These are phyloP conservation scores for Pisolithus marmoratus DNA, from an alignment of 768 basidiomycete genomes.

Conservation along the genomic window DNA sequence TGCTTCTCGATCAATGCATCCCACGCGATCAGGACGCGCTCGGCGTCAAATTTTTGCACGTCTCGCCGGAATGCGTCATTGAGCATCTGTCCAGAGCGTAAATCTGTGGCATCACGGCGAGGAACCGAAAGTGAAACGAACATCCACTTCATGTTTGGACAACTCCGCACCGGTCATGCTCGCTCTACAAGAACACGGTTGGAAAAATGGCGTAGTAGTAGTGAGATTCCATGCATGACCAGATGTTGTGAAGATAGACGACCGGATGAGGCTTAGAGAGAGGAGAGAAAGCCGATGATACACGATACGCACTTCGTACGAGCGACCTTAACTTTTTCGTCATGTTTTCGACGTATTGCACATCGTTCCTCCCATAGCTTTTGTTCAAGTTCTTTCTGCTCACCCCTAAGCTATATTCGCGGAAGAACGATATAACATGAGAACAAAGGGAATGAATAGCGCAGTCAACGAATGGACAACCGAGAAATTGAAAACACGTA, in stretches of 20 bases:
- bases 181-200: slow-evolving; percentile 40
- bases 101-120: neutral
- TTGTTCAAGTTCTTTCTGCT: slow-evolving; percentile 65
- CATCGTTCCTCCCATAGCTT: slow-evolving; percentile 64
- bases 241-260: neutral
- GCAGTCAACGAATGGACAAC: neutral
- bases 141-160: slow-evolving; percentile 56
- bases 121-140: slow-evolving; percentile 12
- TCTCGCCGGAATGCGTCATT: slow-evolving; percentile 60
- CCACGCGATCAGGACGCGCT: slow-evolving; percentile 69
- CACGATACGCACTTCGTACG: slow-evolving; percentile 51
- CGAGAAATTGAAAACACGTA: slow-evolving; percentile 24
- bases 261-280: neutral
- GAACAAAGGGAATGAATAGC: neutral
- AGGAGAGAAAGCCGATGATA: neutral
- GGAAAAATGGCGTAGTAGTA: neutral
- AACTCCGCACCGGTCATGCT: slow-evolving; percentile 57
- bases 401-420: slow-evolving; percentile 53
- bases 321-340: slow-evolving; percentile 66
- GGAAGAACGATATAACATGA: slow-evolving; percentile 4
- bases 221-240: neutral
- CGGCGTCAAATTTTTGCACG: slow-evolving; percentile 60
- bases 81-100: slow-evolving; percentile 45
- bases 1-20: slow-evolving; percentile 69
- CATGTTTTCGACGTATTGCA: slow-evolving; percentile 56